phyloP scores from a whole-genome alignment of 352 stramenopile genomes.

The Phytophthora fragariae region DNA sequence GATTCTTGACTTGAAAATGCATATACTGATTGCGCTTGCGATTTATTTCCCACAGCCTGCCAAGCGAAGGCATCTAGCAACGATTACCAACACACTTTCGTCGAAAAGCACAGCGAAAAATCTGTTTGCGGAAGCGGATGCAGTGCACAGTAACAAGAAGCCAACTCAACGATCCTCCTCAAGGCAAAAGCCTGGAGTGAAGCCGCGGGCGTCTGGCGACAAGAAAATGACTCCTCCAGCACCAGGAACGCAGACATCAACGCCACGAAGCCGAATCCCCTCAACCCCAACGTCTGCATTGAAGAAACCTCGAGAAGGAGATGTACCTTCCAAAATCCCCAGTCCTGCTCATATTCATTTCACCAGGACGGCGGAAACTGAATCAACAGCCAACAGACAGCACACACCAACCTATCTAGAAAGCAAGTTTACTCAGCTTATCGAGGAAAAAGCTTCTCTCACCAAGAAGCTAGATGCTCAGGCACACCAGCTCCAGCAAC shows the following conservation, averaged over 20 bases:
- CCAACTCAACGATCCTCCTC: not conserved
- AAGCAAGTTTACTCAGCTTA: slow-evolving; percentile 30
- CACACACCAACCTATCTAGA: slow-evolving; percentile 8
- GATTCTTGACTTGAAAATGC: not conserved
- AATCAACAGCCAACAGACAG: not conserved
- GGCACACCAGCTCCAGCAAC: slow-evolving; percentile 28
- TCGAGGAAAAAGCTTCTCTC: slow-evolving; percentile 45
- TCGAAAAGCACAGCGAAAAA: slow-evolving; percentile 37
- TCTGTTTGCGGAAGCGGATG: slow-evolving; percentile 33
- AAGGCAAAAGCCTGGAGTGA: not conserved
- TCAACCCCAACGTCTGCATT: slow-evolving; percentile 38
- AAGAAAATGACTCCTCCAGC: slow-evolving; percentile 8
- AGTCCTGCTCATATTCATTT: slow-evolving; percentile 17
- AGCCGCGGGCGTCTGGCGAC: not conserved
- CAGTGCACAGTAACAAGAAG: slow-evolving; percentile 10
- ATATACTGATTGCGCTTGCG: not conserved
- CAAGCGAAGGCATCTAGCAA: slow-evolving; percentile 63
- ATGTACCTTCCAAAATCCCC: slow-evolving; percentile 28
- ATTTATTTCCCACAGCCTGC: slow-evolving; percentile 27
- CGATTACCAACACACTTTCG: slow-evolving; percentile 67
- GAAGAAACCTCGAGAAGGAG: slow-evolving; percentile 29
- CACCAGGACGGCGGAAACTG: not conserved
- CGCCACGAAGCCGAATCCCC: slow-evolving; percentile 35
- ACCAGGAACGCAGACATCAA: not conserved
- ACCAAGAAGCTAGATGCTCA: slow-evolving; percentile 28